Conservation (phyloP, 2,329 filamentous ascomycete species). For the Scedosporium dehoogii region DNA sequence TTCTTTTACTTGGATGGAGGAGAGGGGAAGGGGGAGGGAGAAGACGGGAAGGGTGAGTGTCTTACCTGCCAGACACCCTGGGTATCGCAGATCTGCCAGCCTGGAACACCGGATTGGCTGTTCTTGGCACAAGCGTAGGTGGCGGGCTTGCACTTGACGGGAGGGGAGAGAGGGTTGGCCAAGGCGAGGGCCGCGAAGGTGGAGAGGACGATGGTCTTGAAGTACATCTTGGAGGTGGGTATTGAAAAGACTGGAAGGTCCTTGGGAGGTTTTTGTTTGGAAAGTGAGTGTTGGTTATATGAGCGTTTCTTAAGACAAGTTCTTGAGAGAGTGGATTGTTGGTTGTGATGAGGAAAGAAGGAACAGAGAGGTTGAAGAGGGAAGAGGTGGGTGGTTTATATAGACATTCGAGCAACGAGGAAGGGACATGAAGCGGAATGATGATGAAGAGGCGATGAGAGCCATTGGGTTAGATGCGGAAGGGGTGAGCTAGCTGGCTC, state of each 20-base stretch:
- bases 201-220: constrained; percentile 13
- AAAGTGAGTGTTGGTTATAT: not conserved
- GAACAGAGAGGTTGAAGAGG: not conserved
- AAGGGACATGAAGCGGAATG: not conserved
- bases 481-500: not conserved
- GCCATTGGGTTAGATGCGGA: not conserved
- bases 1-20: not conserved
- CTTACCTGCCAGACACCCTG: constrained; percentile 22
- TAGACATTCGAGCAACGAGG: not conserved
- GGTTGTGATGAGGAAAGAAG: not conserved
- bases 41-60: constrained; percentile 5
- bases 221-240: constrained; percentile 9
- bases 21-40: not conserved
- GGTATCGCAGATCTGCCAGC: constrained; percentile 25
- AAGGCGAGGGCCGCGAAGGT: constrained; percentile 11
- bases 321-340: not conserved
- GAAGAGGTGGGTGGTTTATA: not conserved
- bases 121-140: constrained; percentile 23
- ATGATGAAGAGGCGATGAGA: not conserved
- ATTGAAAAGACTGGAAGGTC: not conserved
- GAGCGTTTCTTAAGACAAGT: not conserved
- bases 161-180: constrained; percentile 9
- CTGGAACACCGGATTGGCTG: constrained; percentile 9
- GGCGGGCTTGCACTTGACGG: constrained; percentile 19
- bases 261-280: not conserved